A percentile compares a stretch with the other conserved stretches of the same genome.
phyloP scores from a whole-genome alignment of 2,329 filamentous ascomycete species.

The Geosmithia putterillii region DNA sequence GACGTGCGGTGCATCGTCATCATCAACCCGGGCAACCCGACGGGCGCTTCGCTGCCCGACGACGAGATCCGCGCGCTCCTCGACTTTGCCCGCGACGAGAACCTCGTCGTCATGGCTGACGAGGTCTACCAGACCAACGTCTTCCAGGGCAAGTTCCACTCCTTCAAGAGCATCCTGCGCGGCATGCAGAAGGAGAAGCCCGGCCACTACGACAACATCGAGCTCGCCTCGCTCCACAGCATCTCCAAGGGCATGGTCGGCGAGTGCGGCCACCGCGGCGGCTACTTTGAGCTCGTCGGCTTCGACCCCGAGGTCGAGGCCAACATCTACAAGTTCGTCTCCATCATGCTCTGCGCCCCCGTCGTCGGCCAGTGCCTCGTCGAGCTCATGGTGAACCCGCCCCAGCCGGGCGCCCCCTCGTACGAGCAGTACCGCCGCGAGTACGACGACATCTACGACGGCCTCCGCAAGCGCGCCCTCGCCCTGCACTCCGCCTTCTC shows the following conservation, averaged over 20 bases:
- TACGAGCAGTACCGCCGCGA: conserved; percentile 75
- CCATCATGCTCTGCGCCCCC: conserved; percentile 90
- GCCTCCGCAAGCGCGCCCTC: conserved; percentile 65
- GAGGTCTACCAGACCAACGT: conserved; percentile 99
- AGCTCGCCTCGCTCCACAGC: conserved; percentile 86
- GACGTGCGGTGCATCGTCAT: conserved; percentile 90
- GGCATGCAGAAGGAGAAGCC: conserved; percentile 64
- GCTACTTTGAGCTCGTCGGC: conserved; percentile 91
- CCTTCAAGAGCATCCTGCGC: conserved; percentile 84
- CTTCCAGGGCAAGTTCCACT: conserved; percentile 86
- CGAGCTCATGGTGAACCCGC: conserved; percentile 96
- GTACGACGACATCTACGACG: conserved; percentile 70
- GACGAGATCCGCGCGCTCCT: conserved; percentile 76
- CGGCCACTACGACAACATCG: conserved; percentile 67
- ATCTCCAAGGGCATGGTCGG: conserved; percentile 98
- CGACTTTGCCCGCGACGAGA: conserved; percentile 73
- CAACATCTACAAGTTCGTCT: conserved; percentile 98
- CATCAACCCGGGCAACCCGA: conserved; percentile 98
- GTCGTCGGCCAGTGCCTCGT: conserved; percentile 94
- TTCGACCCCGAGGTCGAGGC: conserved; percentile 78
- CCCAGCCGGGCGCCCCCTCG: conserved; percentile 69
- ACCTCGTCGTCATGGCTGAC: conserved; percentile 83
- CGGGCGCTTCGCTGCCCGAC: conserved; percentile 71
- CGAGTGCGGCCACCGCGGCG: conserved; percentile 94
- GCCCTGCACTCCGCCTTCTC: conserved; percentile 85